A percentile compares a stretch with the other conserved stretches of the same genome.
These are phyloP conservation scores for Cajanus cajan DNA, from an alignment of 306 rosid genomes.

Conservation along the genomic window DNA sequence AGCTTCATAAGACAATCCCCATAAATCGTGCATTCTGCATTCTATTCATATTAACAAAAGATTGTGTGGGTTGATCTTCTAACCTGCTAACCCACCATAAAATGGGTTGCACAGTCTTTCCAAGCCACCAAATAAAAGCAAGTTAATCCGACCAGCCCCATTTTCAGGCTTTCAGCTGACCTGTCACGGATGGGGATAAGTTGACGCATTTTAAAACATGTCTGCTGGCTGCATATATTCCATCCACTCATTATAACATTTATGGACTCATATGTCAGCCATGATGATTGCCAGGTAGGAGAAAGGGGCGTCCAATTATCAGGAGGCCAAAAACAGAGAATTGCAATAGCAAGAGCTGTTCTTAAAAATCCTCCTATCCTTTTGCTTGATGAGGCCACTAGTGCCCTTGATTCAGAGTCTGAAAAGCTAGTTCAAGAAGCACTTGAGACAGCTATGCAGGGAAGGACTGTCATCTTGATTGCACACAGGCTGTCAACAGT, in stretches of 20 bases:
- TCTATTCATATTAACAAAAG: background rate
- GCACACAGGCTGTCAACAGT: conserved; percentile 88
- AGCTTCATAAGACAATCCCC: background rate
- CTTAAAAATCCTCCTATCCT: conserved; percentile 82
- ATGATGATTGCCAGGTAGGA: conserved; percentile 54
- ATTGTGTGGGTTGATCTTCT: background rate
- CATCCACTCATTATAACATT: background rate
- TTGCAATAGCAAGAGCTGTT: conserved; percentile 88
- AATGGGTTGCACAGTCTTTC: background rate
- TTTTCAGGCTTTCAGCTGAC: background rate
- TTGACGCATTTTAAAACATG: conserved; percentile 2
- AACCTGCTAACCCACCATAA: background rate
- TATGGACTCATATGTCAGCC: background rate
- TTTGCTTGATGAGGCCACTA: conserved; percentile 87
- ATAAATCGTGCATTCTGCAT: background rate
- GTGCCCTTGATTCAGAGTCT: conserved; percentile 89
- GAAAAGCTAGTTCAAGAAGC: conserved; percentile 85
- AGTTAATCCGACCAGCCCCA: background rate
- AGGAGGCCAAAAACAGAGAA: conserved; percentile 91
- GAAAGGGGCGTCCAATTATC: conserved; percentile 84
- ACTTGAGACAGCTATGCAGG: conserved; percentile 75
- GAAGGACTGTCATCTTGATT: conserved; percentile 74
- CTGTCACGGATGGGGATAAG: background rate
- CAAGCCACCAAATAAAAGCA: background rate
- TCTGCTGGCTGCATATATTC: conserved; percentile 31